Conservation (phyloP, 495 filamentous ascomycete species). For the Penicillium steckii region DNA sequence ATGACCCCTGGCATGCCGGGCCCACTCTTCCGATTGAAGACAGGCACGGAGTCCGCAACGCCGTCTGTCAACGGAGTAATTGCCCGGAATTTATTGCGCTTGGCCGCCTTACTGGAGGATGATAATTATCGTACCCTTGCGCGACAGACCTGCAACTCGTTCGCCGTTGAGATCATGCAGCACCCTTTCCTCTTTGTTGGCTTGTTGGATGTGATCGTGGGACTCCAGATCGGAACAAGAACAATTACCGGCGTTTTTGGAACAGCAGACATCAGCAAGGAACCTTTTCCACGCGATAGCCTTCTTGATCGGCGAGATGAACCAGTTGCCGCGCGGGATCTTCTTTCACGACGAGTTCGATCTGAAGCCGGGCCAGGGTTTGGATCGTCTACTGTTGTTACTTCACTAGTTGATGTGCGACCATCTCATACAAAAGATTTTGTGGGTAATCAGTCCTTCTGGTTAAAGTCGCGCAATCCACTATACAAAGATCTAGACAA, state of each 20-base stretch:
- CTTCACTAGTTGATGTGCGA: constrained; percentile 41
- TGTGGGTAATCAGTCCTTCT: constrained; percentile 48
- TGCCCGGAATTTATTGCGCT: constrained; percentile 78
- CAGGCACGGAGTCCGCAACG: constrained; percentile 86
- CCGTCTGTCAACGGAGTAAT: constrained; percentile 86
- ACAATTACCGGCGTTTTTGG: constrained; percentile 42
- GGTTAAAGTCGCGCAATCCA: constrained; percentile 51
- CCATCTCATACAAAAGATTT: constrained; percentile 49
- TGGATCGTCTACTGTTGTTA: constrained; percentile 34
- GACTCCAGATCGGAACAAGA: constrained; percentile 57
- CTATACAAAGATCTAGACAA: constrained; percentile 45
- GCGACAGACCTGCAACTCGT: constrained; percentile 73
- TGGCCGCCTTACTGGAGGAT: constrained; percentile 69
- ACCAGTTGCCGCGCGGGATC: constrained; percentile 35
- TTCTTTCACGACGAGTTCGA: constrained; percentile 37
- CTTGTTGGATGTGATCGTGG: constrained; percentile 73
- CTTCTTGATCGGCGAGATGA: constrained; percentile 26
- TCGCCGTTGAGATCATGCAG: constrained; percentile 86
- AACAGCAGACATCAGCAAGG: constrained; percentile 25
- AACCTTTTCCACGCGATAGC: constrained; percentile 13
- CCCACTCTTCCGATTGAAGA: constrained; percentile 84
- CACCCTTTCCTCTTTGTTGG: constrained; percentile 87
- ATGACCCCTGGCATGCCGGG: constrained; percentile 67
- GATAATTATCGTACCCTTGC: constrained; percentile 62
- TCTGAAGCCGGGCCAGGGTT: constrained; percentile 38